Base-by-base conservation (phyloP, 2,329 filamentous ascomycete species). In the Ophiostoma novo-ulmi region DNA sequence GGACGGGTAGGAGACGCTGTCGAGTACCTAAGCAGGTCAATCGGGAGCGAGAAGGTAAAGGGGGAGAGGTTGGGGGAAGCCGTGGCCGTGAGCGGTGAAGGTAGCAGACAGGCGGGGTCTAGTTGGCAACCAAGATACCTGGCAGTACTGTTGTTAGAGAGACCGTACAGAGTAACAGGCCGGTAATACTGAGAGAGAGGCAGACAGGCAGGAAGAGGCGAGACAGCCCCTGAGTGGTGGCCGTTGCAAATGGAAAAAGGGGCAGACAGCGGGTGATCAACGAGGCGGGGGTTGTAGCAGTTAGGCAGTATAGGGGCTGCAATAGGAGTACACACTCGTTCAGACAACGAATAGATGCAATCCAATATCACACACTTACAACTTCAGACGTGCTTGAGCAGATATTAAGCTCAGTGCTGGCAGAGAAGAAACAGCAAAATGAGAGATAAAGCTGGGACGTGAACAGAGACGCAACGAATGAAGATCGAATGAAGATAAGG, bases 31-130 rank as follows among this genome's bases (percentile, higher is more conserved):
- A 36, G 7, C 10, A 35, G 26, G 26, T 35, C 58, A 63, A 63
- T 63, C 26, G 58, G 11, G 26, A 36, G 58, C n/a, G 22, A 35
- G 58, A 39, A 6, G 63, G 36, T 65, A 65, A 65, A 65, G 63
- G 63, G 61, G 63, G 63, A 65, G 63, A 65, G 63, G 63, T 39
- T 65, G 63, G 36, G 36, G 63, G 35, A 36, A 36, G 61, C 61
- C 61, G 61, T 36, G 22, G 52, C 22, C 52, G 58, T 39, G 63
- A 65, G 63, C 63, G 63, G 63, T 65, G 63, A 65, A 13, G 36
- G 63, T 65, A 65, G 63, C 63, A 65, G 63, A 38, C 63, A 65
- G 63, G 63, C 63, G 63, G 63, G 63, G 63, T 65, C 63, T 65
- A 63, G 52, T 22, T 58, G 8, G 52, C 26, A 31, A 48, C 44